Base-by-base conservation (phyloP, 1,284 basidiomycete species). In the Pseudozyma thailandica region DNA sequence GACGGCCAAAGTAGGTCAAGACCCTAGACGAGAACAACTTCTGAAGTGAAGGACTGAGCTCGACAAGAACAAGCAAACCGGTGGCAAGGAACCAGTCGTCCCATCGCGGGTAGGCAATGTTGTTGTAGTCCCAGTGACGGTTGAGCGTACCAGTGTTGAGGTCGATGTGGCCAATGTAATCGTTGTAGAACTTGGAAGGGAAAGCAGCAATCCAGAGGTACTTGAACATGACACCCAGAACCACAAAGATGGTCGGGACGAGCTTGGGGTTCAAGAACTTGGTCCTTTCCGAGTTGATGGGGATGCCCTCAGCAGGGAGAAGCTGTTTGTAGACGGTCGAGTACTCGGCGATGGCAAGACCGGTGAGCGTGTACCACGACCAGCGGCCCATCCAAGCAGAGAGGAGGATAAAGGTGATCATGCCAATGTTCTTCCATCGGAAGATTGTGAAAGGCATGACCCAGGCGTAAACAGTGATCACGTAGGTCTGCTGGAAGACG, bases 321-420 rank as follows among this genome's bases (percentile, higher is more conserved):
- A 68, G 39, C 38, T 57, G 63, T 26, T 30, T 50, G 65, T 78
- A 76, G 25, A 64, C 60, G 8, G 68, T 49, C 28, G 60, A 45
- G 47, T 72, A 63, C 47, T 78, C 76, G 50, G 74, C 72, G 16
- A 78, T 56, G n/a, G 53, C 50, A 15, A 78, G 63, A 48, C 74
- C 76, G 12, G 76, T 78, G 30, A 78, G 53, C 4, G 74, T 68
- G 59, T 78, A 78, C 74, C 74, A 78, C 25, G 68, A 73, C 68
- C 66, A 78, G 21, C 59, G 45, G 12, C 76, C 76, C 59, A 78
- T 64, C 74, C 74, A 76, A 21, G 50, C 72, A 31, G 72, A 61
- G 26, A 69, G 45, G 43, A 74, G 15, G 50, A 62, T 65, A 39
- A 78, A 64, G 9, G 49, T 39, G 33, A 53, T 25, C 27, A 76